Evolutionary conservation across 345 rosid genomes (phyloP), one percentile per base, ranked within the genome.

Genomic region (Sonneratia caseolaris): DNA sequence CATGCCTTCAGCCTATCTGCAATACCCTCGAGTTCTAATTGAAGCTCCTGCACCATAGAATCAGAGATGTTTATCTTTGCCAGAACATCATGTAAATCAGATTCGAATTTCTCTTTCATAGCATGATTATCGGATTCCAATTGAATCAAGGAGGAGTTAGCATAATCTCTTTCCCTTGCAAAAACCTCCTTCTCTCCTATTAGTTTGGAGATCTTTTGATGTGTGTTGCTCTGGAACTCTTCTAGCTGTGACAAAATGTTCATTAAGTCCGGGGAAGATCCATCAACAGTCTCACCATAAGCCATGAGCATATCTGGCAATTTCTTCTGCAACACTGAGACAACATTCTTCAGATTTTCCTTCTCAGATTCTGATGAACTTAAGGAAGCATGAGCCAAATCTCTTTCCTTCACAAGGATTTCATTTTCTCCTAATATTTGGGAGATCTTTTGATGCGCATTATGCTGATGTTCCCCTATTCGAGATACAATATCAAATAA

Each of bases 71-170:
- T 82, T 38, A 88, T 76, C 75, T 85, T 87, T 69, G 79, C 76
- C 19, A 78, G 80, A 73, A 86, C 75, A 78, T 76, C 76, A 24
- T 68, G 76, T 68, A 81, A 10, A 72, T 85, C 89, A 73, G 71
- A 73, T 72, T 85, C 88, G 65, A 80, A 83, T 79, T 80, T 85
- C 83, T 81, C 79, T 80, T 88, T 91, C 74, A 88, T 75, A 74
- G 80, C 73, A 67, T 72, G 49, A 71, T 77, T 75, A 74, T 87
- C 86, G 65, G 90, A 77, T 82, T 85, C 82, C n/a, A 83, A 84
- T 61, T 76, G 79, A 73, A 75, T 74, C 71, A 84, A 74, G 68
- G 79, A 74, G 75, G 71, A 70, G 70, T 79, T 81, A 36, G 81
- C 86, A 71, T 49, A 76, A 74, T 87, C 84, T 72, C 82, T 85